Evolutionary conservation across 129 eudicot species (phyloP).

Genomic region (Chrysanthemum seticuspe): DNA sequence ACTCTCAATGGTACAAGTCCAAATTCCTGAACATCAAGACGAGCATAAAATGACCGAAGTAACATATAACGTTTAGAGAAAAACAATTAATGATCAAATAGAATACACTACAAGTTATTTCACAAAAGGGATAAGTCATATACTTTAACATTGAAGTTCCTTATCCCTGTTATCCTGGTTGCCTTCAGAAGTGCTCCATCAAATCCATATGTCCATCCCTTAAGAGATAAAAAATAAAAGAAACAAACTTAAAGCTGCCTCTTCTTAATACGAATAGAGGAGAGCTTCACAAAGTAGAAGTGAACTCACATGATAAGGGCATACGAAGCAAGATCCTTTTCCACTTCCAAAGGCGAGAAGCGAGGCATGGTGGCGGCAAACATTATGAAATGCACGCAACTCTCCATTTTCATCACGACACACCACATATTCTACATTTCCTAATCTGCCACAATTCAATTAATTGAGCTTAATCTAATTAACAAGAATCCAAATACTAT

Average conservation of each 20-base stretch:
- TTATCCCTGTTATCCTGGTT: constrained; percentile 75
- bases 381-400: constrained; percentile 89
- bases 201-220: constrained; percentile 97
- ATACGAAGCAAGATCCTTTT: constrained; percentile 74
- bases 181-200: constrained; percentile 82
- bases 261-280: not conserved
- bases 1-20: constrained; percentile 77
- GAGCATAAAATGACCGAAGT: constrained; percentile 13
- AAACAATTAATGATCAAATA: not conserved
- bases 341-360: constrained; percentile 83
- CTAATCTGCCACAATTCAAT: constrained; percentile 55
- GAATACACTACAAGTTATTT: not conserved
- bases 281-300: not conserved
- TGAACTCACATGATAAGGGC: constrained; percentile 97
- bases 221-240: constrained; percentile 14
- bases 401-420: constrained; percentile 70
- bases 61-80: not conserved
- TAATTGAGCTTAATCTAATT: constrained; percentile 22
- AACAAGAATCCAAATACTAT: not conserved
- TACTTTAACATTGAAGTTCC: constrained; percentile 79
- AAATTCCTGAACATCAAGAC: constrained; percentile 57
- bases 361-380: constrained; percentile 97
- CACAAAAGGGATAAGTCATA: not conserved
- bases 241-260: too few relatives aligned
- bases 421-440: constrained; percentile 74